phyloP scores from a whole-genome alignment of 2,329 filamentous ascomycete species.

The Fusarium albosuccineum region DNA sequence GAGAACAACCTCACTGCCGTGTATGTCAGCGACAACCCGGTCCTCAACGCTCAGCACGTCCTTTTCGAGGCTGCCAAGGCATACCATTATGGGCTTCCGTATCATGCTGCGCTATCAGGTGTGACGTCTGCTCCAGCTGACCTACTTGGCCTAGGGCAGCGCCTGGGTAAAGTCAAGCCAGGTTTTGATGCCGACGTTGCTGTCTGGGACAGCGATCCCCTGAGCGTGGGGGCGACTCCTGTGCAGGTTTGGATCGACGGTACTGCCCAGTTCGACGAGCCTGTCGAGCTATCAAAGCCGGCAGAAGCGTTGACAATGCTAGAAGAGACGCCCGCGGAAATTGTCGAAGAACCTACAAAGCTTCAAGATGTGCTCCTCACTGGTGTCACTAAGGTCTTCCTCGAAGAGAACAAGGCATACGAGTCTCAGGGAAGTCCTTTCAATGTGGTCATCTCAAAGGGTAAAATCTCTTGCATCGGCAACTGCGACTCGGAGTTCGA shows the following conservation, averaged over 20 bases:
- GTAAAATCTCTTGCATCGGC: slow-evolving; percentile 70
- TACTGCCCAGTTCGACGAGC: slow-evolving; percentile 64
- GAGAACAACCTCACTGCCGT: slow-evolving; percentile 74
- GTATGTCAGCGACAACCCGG: slow-evolving; percentile 79
- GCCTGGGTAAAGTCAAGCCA: slow-evolving; percentile 71
- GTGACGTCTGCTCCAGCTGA: slow-evolving; percentile 72
- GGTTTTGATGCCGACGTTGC: slow-evolving; percentile 73
- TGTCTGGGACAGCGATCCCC: slow-evolving; percentile 73
- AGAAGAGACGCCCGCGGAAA: slow-evolving; percentile 55
- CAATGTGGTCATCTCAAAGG: slow-evolving; percentile 65
- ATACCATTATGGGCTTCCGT: slow-evolving; percentile 71
- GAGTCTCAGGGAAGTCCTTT: slow-evolving; percentile 53
- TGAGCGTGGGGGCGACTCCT: slow-evolving; percentile 70
- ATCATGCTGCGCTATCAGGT: slow-evolving; percentile 69
- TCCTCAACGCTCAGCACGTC: slow-evolving; percentile 77
- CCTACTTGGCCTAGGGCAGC: slow-evolving; percentile 67
- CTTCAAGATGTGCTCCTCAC: slow-evolving; percentile 64
- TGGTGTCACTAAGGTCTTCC: slow-evolving; percentile 65
- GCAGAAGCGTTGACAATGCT: slow-evolving; percentile 54
- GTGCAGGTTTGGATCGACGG: slow-evolving; percentile 75
- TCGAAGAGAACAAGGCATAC: slow-evolving; percentile 58
- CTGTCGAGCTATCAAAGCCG: slow-evolving; percentile 67
- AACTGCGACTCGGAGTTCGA: slow-evolving; percentile 61
- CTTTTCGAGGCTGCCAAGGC: slow-evolving; percentile 74
- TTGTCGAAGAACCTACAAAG: slow-evolving; percentile 57